These are phyloP conservation scores for Mortierella sp. DNA, from an alignment of 371 early-diverging fungal species.

Conservation along the genomic window DNA sequence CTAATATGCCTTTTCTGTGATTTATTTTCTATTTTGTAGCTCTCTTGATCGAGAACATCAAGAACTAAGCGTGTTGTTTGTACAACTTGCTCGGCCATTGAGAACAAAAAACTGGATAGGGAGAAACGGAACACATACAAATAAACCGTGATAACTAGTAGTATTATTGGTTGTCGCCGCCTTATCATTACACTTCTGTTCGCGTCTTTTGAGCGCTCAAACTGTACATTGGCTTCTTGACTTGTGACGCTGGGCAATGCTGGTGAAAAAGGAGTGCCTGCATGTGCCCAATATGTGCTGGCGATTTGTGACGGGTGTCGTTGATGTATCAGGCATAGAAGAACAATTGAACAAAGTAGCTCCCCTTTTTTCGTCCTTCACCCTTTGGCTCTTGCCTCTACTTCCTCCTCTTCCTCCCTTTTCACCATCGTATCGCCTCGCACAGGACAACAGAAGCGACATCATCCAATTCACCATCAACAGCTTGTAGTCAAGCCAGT, in stretches of 20 bases:
- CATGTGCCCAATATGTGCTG: too few species aligned
- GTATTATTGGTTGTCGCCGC: slow-evolving; percentile 4
- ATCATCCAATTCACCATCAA: neutral
- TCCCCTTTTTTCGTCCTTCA: too few species aligned
- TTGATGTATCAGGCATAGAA: too few species aligned
- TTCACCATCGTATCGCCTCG: neutral
- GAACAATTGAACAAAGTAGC: too few species aligned
- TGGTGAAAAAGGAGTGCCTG: too few species aligned
- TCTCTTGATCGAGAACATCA: slow-evolving; percentile 59
- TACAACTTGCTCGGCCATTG: slow-evolving; percentile 19
- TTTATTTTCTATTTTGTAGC: slow-evolving; percentile 21
- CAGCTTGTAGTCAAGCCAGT: neutral
- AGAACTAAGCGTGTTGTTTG: slow-evolving; percentile 50
- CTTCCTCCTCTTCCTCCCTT: neutral
- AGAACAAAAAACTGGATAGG: slow-evolving; percentile 13
- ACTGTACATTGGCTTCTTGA: neutral
- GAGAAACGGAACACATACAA: slow-evolving; percentile 5
- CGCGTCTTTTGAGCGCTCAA: neutral
- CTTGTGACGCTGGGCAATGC: neutral
- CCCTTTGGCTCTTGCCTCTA: too few species aligned
- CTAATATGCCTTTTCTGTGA: neutral
- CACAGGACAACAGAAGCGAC: neutral
- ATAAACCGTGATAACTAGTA: slow-evolving; percentile 18
- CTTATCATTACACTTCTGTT: neutral
- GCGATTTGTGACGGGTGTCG: too few species aligned